Evolutionary conservation across 1,284 basidiomycete genomes (phyloP), one percentile per base, ranked within the genome.

Genomic region (Cutaneotrichosporon sp.): DNA sequence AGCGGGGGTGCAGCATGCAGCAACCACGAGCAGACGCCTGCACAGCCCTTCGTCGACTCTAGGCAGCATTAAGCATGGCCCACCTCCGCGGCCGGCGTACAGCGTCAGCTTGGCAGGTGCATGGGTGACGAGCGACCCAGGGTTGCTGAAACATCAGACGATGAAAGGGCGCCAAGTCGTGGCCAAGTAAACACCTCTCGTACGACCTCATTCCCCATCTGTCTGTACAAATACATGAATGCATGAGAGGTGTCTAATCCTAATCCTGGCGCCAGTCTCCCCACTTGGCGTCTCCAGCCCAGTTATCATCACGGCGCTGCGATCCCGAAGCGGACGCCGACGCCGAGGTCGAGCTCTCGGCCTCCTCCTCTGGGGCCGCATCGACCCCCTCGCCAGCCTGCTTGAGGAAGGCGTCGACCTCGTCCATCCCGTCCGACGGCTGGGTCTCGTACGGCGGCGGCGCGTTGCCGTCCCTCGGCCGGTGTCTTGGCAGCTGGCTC

Each of bases 391-490:
- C 29, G 22, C 22, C 29, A 5, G 53, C 31, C 22, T 59, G 52
- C 34, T 63, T 57, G 46, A 69, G 52, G 37, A 69, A 69, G 16
- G 51, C 59, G 50, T 66, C 67, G 12, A 66, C 67, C 47, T 66
- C 67, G 11, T 61, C 61, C 65, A 69, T 65, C 11, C 45, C 53
- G 29, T 31, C 29, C 29, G 29, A 31, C 29, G 29, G 29, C 11
- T n/a, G n/a, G n/a, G 46, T 43, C 20, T 54, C 37, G n/a, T 34
- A 17, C 41, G 42, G 42, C 11, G 42, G 19, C 3, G 42, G 42
- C 11, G 42, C 37, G 43, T 52, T 29, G 10, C 39, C 26, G 56
- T 39, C 17, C 61, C 35, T 22, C 57, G 60, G 25, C n/a, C 64
- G 51, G 10, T 61, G 50, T 5, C 29, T 31, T 31, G 71, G 71